A percentile compares a stretch with the other conserved stretches of the same genome.
phyloP scores from a whole-genome alignment of 768 basidiomycete species.

The Pulveroboletus sp. region DNA sequence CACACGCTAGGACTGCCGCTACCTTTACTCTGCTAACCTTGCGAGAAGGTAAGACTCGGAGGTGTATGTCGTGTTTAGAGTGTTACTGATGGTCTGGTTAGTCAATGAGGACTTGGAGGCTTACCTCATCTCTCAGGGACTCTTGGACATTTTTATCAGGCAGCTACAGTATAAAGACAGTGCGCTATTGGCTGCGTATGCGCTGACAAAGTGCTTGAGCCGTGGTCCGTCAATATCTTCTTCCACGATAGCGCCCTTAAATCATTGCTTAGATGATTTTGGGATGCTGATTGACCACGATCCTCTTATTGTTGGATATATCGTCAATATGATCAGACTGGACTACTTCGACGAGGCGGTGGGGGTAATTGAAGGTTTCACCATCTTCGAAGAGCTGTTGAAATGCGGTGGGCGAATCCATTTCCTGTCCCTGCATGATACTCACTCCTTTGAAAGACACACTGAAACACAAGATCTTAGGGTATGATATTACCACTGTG shows the following conservation, averaged over 20 bases:
- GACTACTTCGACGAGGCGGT: constrained; percentile 26
- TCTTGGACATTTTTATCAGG: constrained; percentile 7
- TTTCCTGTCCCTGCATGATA: background rate
- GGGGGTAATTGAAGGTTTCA: constrained; percentile 18
- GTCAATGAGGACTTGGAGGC: constrained; percentile 2
- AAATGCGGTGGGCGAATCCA: background rate
- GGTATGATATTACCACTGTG: constrained; percentile 8
- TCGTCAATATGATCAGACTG: constrained; percentile 23
- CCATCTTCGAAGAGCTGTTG: constrained; percentile 14
- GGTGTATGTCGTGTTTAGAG: background rate
- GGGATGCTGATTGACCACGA: background rate
- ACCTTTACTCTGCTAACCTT: constrained; percentile 14
- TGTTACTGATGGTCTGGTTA: background rate
- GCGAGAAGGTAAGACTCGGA: constrained; percentile 2
- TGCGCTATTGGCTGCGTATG: constrained; percentile 15
- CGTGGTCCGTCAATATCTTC: constrained; percentile 1
- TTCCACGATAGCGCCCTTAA: background rate
- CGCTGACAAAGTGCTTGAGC: constrained; percentile 10
- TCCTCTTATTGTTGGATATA: constrained; percentile 9
- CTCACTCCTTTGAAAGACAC: constrained; percentile 1
- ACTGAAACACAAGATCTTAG: constrained; percentile 2
- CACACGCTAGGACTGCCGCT: constrained; percentile 12
- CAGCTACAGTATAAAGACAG: constrained; percentile 12
- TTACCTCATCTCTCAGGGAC: background rate
- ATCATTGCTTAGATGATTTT: background rate